phyloP scores from a whole-genome alignment of 106 monocot genomes.

The Alisma plantagoaquatica region DNA sequence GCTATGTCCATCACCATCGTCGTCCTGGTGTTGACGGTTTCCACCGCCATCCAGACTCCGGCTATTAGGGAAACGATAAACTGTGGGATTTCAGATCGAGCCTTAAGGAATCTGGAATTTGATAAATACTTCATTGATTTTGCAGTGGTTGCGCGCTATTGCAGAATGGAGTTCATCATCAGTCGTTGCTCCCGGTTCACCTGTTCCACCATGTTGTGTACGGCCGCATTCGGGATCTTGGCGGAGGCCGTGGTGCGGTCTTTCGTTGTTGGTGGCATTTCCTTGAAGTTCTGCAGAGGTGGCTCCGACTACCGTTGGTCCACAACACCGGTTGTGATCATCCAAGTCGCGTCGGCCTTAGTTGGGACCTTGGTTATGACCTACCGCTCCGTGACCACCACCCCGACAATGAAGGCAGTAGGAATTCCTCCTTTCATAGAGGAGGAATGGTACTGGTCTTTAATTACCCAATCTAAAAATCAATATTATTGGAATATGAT shows the following conservation, averaged over 20 bases:
- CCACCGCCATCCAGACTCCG: not conserved
- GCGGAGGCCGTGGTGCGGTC: not conserved
- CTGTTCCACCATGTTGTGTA: not conserved
- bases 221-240: not conserved
- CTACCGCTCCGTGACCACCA: not conserved
- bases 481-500: too few relatives aligned
- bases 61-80: not conserved
- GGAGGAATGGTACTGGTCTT: too few relatives aligned
- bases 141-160: not conserved
- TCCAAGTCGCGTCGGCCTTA: not conserved
- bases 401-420: too few relatives aligned
- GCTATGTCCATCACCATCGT: not conserved
- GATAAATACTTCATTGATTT: conserved; percentile 8
- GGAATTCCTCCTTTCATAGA: too few relatives aligned
- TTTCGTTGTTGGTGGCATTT: not conserved
- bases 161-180: not conserved
- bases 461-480: too few relatives aligned
- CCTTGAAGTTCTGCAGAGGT: not conserved
- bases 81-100: not conserved
- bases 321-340: not conserved
- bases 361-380: conserved; percentile 2
- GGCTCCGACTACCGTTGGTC: conserved; percentile 5
- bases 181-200: not conserved
- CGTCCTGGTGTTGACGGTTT: not conserved
- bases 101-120: not conserved